These are phyloP conservation scores for Ceratobasidium sp. DNA, from an alignment of 1,284 basidiomycete species.

Conservation along the genomic window DNA sequence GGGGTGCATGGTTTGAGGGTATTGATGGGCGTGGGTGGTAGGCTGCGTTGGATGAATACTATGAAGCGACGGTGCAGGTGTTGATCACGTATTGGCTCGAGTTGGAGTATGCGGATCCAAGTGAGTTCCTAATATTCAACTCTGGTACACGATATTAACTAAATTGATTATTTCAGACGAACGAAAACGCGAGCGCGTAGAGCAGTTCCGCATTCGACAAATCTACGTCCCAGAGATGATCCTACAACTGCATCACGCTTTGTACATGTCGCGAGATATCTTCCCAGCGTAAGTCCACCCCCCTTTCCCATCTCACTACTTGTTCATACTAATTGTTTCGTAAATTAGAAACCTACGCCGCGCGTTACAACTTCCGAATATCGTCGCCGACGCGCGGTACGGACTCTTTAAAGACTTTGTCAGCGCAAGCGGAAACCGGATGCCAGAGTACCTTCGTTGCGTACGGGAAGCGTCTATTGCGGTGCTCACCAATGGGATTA, in stretches of 20 bases:
- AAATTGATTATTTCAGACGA: constrained; percentile 61
- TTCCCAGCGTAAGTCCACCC: constrained; percentile 74
- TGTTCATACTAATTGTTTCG: not conserved
- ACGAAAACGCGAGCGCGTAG: constrained; percentile 66
- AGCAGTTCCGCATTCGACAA: constrained; percentile 85
- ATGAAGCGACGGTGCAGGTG: constrained; percentile 59
- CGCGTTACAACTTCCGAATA: constrained; percentile 82
- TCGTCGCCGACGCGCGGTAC: constrained; percentile 91
- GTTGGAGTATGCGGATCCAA: constrained; percentile 52
- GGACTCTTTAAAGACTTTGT: constrained; percentile 91
- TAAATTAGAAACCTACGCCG: constrained; percentile 80
- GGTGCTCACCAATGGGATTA: constrained; percentile 78
- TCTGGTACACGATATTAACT: not conserved
- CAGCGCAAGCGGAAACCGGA: constrained; percentile 66
- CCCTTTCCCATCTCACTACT: not conserved
- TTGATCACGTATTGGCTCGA: constrained; percentile 65
- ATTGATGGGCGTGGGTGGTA: constrained; percentile 48
- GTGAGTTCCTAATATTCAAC: constrained; percentile 5
- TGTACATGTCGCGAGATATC: constrained; percentile 75
- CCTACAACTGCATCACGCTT: constrained; percentile 82
- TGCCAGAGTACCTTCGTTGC: constrained; percentile 79
- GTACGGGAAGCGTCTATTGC: constrained; percentile 79
- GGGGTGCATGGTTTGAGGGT: constrained; percentile 23
- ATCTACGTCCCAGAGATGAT: constrained; percentile 94
- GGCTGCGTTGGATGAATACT: constrained; percentile 59